Evolutionary conservation across 306 rosid species (phyloP).

Genomic region (Glycine soja): DNA sequence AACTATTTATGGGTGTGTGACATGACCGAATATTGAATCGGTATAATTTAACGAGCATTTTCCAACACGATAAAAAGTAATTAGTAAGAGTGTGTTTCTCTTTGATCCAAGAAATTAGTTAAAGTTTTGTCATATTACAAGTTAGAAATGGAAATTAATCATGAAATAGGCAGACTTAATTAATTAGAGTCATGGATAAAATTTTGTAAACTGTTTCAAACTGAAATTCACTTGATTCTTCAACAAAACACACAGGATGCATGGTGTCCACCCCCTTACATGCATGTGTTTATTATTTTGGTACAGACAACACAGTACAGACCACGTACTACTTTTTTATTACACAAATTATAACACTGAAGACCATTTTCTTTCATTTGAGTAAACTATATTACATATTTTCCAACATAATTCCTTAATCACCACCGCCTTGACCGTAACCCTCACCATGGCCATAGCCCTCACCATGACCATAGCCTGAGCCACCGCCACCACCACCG

Average conservation of each 20-base stretch:
- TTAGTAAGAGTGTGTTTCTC: not conserved
- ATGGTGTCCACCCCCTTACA: conserved; percentile 28
- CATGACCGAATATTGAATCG: not conserved
- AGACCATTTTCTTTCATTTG: conserved; percentile 17
- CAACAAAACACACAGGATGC: conserved; percentile 28
- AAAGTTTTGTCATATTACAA: not conserved
- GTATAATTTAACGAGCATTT: not conserved
- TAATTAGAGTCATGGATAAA: not conserved
- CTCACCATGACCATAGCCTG: conserved; percentile 48
- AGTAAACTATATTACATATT: conserved; percentile 1
- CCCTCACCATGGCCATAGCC: conserved; percentile 51
- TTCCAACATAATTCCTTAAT: conserved; percentile 42
- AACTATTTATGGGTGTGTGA: not conserved
- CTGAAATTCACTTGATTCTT: conserved; percentile 21
- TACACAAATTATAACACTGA: conserved; percentile 25
- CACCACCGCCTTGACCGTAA: conserved; percentile 46
- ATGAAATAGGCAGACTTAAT: not conserved
- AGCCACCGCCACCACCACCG: not conserved
- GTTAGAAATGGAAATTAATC: not conserved
- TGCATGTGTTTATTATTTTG: conserved; percentile 26
- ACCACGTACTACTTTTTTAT: conserved; percentile 32
- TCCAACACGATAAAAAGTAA: not conserved
- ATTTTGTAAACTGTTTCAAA: not conserved
- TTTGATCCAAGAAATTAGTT: not conserved
- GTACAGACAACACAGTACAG: not conserved